Percentiles rank a stretch among this genome's conserved stretches.
Conservation (phyloP, 192 early-diverging fungal species). For the Backusella macrospora region DNA sequence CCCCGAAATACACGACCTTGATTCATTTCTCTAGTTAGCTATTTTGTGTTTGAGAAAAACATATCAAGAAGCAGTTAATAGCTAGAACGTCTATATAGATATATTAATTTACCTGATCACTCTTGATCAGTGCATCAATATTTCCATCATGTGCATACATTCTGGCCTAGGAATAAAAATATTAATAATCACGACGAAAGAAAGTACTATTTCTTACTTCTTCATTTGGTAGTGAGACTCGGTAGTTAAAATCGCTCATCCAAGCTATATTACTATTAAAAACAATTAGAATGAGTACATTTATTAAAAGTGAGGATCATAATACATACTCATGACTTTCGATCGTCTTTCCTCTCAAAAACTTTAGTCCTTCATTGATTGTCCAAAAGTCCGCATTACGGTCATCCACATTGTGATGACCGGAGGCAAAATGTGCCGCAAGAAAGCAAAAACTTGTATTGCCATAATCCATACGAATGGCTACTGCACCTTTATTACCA, state of each 20-base stretch:
- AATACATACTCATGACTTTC: constrained; percentile 76
- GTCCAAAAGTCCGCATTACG: constrained; percentile 85
- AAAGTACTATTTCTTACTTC: constrained; percentile 47
- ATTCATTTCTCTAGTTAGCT: constrained; percentile 61
- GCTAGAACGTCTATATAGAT: not conserved
- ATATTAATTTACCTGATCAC: constrained; percentile 59
- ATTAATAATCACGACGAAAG: not conserved
- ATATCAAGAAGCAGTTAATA: too few relatives aligned
- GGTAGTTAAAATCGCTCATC: constrained; percentile 96
- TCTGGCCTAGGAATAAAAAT: constrained; percentile 41
- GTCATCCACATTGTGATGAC: constrained; percentile 71
- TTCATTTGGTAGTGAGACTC: constrained; percentile 76
- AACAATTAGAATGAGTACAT: not conserved
- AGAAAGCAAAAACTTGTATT: constrained; percentile 92
- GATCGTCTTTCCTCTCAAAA: constrained; percentile 70
- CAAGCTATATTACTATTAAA: constrained; percentile 64
- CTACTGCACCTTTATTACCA: constrained; percentile 98
- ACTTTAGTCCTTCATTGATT: constrained; percentile 74
- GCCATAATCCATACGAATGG: constrained; percentile 81
- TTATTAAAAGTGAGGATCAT: not conserved
- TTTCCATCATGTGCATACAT: constrained; percentile 44
- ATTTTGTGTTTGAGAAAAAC: not conserved
- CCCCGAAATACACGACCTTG: constrained; percentile 68
- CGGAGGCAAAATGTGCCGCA: constrained; percentile 93
- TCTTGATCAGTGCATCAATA: constrained; percentile 52